A percentile compares a stretch with the other conserved stretches of the same genome.
phyloP scores from a whole-genome alignment of 495 filamentous ascomycete genomes.

The Penicillium fimorum region DNA sequence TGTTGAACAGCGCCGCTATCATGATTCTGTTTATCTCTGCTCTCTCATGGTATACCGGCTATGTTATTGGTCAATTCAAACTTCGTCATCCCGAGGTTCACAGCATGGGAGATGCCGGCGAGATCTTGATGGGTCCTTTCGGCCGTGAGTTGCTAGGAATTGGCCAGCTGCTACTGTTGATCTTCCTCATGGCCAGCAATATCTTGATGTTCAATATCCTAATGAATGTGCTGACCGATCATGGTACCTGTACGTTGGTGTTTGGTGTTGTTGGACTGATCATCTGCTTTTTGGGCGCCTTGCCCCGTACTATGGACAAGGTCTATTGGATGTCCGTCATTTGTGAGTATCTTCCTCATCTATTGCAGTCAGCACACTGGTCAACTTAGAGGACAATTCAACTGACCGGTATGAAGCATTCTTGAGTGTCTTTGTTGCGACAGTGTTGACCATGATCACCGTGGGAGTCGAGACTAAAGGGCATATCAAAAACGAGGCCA shows the following conservation, averaged over 20 bases:
- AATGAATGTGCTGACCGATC: slow-evolving; percentile 60
- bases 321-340: slow-evolving; percentile 59
- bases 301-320: slow-evolving; percentile 63
- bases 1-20: slow-evolving; percentile 39
- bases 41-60: slow-evolving; percentile 55
- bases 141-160: slow-evolving; percentile 62
- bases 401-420: slow-evolving; percentile 40
- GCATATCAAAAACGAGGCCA: slow-evolving; percentile 21
- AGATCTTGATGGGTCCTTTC: slow-evolving; percentile 60
- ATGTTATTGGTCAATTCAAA: slow-evolving; percentile 39
- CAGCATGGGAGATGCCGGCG: slow-evolving; percentile 69
- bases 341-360: slow-evolving; percentile 33
- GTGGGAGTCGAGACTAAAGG: slow-evolving; percentile 46
- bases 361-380: not conserved
- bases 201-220: slow-evolving; percentile 66
- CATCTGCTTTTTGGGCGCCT: slow-evolving; percentile 59
- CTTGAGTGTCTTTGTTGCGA: slow-evolving; percentile 63
- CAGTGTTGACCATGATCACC: slow-evolving; percentile 68
- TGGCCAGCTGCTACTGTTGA: slow-evolving; percentile 62
- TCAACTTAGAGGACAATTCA: not conserved
- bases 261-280: slow-evolving; percentile 64
- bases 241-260: slow-evolving; percentile 64
- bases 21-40: slow-evolving; percentile 60
- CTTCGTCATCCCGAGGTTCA: slow-evolving; percentile 50
- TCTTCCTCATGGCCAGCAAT: slow-evolving; percentile 75